Percentiles rank a stretch among this genome's conserved stretches.
These are phyloP conservation scores for Syzygium malaccense DNA, from an alignment of 441 rosid species.

Conservation along the genomic window DNA sequence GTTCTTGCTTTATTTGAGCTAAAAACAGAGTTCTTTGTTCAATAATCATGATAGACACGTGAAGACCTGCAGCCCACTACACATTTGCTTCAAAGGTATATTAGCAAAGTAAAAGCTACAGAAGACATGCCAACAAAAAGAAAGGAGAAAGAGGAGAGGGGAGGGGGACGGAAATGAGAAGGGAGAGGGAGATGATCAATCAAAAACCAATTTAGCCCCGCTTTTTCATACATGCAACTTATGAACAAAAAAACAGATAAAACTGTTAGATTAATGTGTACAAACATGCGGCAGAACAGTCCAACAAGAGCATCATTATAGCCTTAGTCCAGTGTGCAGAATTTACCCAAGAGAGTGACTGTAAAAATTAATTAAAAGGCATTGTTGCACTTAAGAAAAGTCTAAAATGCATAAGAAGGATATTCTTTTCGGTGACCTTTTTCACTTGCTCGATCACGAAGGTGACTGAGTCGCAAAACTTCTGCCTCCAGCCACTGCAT, in stretches of 20 bases:
- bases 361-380: not conserved
- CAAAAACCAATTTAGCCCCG: not conserved
- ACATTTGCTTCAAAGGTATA: not conserved
- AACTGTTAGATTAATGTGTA: not conserved
- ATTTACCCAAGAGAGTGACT: not conserved
- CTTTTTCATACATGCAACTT: not conserved
- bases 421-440: conserved; percentile 88
- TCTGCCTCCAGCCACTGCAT: conserved; percentile 86
- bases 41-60: not conserved
- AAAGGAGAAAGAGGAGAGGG: not conserved
- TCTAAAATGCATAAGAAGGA: conserved; percentile 39
- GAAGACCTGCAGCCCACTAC: not conserved
- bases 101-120: not conserved
- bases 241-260: not conserved
- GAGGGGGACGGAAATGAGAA: not conserved
- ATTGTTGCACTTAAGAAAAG: not conserved
- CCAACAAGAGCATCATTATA: not conserved
- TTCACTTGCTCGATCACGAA: conserved; percentile 99
- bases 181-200: not conserved
- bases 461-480: conserved; percentile 77
- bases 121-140: not conserved
- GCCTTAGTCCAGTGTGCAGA: not conserved
- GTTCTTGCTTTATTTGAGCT: not conserved
- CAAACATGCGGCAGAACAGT: not conserved
- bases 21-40: not conserved